Conservation (phyloP, 768 basidiomycete species). For the Scleroderma bovista region DNA sequence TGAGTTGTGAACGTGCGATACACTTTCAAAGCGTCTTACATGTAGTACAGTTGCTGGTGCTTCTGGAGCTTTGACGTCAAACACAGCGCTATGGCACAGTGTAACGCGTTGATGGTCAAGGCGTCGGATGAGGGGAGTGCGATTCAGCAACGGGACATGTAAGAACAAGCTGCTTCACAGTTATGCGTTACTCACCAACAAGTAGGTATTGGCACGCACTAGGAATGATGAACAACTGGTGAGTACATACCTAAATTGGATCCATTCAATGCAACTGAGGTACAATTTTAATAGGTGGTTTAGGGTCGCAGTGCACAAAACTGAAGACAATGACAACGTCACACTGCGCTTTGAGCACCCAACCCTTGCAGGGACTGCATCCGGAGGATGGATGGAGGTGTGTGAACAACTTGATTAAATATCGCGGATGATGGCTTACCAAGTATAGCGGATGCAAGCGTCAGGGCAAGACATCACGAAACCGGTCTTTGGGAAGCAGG, state of each 20-base stretch:
- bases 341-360: slow-evolving; percentile 53
- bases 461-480: slow-evolving; percentile 38
- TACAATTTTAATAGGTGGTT: slow-evolving; percentile 42
- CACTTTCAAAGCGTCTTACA: not conserved
- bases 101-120: slow-evolving; percentile 41
- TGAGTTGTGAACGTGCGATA: slow-evolving; percentile 10
- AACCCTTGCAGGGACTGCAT: slow-evolving; percentile 40
- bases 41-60: slow-evolving; percentile 43
- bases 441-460: slow-evolving; percentile 38
- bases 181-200: slow-evolving; percentile 5
- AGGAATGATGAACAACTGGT: slow-evolving; percentile 55
- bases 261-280: not conserved
- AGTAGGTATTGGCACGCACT: slow-evolving; percentile 45
- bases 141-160: slow-evolving; percentile 52
- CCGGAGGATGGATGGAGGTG: slow-evolving; percentile 60
- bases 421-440: not conserved
- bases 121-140: slow-evolving; percentile 51
- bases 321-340: slow-evolving; percentile 19
- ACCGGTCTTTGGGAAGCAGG: slow-evolving; percentile 32
- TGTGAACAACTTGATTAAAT: not conserved
- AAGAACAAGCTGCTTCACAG: slow-evolving; percentile 1
- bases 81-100: slow-evolving; percentile 27
- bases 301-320: slow-evolving; percentile 42
- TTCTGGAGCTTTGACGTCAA: slow-evolving; percentile 46
- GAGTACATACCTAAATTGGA: slow-evolving; percentile 3